These are phyloP conservation scores for Diplosphaera chodatii DNA, from an alignment of 139 green algal species.

Conservation along the genomic window DNA sequence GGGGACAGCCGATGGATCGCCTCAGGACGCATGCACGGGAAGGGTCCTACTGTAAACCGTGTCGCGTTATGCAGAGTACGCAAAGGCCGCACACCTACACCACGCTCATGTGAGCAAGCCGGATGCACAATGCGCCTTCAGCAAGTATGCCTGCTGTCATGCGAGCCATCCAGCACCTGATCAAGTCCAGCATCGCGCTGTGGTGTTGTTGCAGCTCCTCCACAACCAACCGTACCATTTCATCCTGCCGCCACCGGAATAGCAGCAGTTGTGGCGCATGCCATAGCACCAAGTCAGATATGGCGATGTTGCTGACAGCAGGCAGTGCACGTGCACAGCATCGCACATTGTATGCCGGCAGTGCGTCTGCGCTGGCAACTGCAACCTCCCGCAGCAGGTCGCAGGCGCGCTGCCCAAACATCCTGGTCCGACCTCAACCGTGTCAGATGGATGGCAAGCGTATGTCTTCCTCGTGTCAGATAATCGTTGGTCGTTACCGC, in stretches of 20 bases:
- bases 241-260: no score
- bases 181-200: conserved; percentile 25
- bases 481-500: no score
- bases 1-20: no score
- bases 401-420: conserved; percentile 34
- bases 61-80: no score
- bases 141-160: neutral
- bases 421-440: no score
- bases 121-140: no score
- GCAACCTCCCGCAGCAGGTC: conserved; percentile 37
- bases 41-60: no score
- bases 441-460: no score
- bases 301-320: neutral
- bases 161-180: conserved; percentile 20
- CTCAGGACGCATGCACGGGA: no score
- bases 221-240: conserved; percentile 30
- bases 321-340: neutral
- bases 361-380: conserved; percentile 13
- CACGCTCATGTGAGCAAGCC: neutral
- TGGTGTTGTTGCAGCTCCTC: conserved; percentile 38
- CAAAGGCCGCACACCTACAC: no score
- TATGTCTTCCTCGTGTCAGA: no score
- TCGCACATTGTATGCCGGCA: conserved; percentile 46
- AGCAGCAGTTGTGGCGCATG: neutral
- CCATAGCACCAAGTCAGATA: no score